phyloP scores from a whole-genome alignment of 371 early-diverging fungal species.

The Rhizopus arrhizus region DNA sequence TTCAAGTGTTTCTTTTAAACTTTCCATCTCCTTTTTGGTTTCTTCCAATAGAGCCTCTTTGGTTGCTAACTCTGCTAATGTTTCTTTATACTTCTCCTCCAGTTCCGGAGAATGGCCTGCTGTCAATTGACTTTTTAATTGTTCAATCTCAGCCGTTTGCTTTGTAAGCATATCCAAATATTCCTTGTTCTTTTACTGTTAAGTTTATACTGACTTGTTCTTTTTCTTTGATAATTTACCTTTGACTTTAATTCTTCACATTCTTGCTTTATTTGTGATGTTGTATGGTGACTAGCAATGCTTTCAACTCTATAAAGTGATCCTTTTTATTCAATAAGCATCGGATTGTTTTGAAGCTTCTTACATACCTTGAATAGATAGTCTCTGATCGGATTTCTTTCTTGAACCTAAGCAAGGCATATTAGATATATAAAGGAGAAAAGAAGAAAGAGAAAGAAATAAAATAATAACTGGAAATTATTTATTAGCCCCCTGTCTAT shows the following conservation, averaged over 20 bases:
- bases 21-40: constrained; percentile 21
- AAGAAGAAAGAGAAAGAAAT: constrained; percentile 3
- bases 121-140: constrained; percentile 29
- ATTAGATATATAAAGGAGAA: background rate
- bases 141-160: constrained; percentile 40
- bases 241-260: constrained; percentile 45
- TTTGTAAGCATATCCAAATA: constrained; percentile 42
- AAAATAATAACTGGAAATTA: background rate
- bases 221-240: constrained; percentile 16
- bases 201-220: background rate
- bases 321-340: background rate
- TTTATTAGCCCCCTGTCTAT: no score
- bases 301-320: constrained; percentile 11
- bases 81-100: constrained; percentile 20
- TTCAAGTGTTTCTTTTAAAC: background rate
- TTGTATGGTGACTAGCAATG: constrained; percentile 17
- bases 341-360: background rate
- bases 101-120: background rate
- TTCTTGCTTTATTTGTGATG: constrained; percentile 44
- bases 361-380: background rate
- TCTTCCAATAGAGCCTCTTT: constrained; percentile 31
- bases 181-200: constrained; percentile 32
- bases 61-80: constrained; percentile 10
- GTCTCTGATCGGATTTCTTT: constrained; percentile 13
- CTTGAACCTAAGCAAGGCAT: constrained; percentile 33